Percentiles rank a stretch among this genome's conserved stretches.
Evolutionary conservation across 2,329 filamentous ascomycete species (phyloP).

Genomic region (Trichoderma atrobrunneum): DNA sequence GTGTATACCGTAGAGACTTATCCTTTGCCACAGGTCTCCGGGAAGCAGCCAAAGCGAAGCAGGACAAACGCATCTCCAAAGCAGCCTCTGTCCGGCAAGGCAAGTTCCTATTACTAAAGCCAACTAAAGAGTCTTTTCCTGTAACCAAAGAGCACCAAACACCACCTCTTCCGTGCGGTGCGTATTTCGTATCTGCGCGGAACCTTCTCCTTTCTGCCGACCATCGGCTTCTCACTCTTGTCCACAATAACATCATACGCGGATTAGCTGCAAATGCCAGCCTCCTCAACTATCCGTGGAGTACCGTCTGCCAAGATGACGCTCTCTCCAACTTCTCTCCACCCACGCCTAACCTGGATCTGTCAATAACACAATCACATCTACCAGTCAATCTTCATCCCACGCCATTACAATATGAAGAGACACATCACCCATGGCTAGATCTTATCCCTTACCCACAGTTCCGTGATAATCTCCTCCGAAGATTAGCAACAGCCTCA

Average conservation of each 20-base stretch:
- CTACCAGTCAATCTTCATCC: not conserved
- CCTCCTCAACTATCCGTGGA: not conserved
- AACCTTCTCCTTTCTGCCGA: not conserved
- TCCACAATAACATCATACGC: not conserved
- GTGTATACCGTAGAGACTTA: not conserved
- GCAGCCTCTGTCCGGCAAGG: too few species aligned
- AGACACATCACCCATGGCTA: not conserved
- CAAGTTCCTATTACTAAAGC: not conserved
- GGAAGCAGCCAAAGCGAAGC: not conserved
- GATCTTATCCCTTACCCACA: not conserved
- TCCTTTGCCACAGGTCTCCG: not conserved
- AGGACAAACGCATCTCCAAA: not conserved
- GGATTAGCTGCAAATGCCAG: not conserved
- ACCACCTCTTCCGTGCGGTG: not conserved
- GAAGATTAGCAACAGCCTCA: not conserved
- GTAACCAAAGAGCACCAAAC: not conserved
- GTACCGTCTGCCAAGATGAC: not conserved
- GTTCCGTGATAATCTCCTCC: not conserved
- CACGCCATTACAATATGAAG: not conserved
- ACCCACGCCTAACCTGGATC: not conserved
- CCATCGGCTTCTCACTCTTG: not conserved
- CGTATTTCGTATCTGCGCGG: not conserved
- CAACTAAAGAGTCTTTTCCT: not conserved
- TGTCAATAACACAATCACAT: not conserved
- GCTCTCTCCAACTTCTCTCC: not conserved